These are phyloP conservation scores for Serpula lacrymans DNA, from an alignment of 768 basidiomycete species.

Conservation along the genomic window DNA sequence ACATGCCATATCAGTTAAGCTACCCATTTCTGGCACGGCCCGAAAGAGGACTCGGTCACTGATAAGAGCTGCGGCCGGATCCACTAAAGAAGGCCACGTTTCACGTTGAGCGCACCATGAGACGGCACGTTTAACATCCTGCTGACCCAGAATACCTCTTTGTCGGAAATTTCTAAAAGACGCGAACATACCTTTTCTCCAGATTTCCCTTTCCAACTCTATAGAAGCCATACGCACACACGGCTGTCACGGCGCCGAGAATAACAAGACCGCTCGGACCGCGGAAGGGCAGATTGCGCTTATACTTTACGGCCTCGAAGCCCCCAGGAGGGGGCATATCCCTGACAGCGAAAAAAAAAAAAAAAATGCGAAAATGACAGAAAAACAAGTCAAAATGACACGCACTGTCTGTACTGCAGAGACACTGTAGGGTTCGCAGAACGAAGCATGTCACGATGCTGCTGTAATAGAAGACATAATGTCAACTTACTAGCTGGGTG, in stretches of 20 bases:
- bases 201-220: constrained; percentile 86
- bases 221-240: constrained; percentile 92
- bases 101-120: constrained; percentile 55
- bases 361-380: constrained; percentile 17
- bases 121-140: constrained; percentile 65
- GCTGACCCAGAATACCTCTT: constrained; percentile 40
- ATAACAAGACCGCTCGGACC: constrained; percentile 84
- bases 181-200: constrained; percentile 78
- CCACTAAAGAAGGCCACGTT: constrained; percentile 64
- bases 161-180: constrained; percentile 17
- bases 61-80: constrained; percentile 46
- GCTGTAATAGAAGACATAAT: neutral
- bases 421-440: constrained; percentile 17
- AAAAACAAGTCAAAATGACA: constrained; percentile 9
- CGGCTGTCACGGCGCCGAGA: constrained; percentile 78
- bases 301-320: constrained; percentile 91
- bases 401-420: constrained; percentile 25
- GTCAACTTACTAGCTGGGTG: constrained; percentile 13
- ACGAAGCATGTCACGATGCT: neutral
- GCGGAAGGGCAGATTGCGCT: constrained; percentile 88
- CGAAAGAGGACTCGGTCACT: constrained; percentile 29
- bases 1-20: constrained; percentile 41
- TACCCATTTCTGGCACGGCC: constrained; percentile 40
- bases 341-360: too few species aligned
- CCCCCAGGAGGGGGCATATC: constrained; percentile 96